Percentiles rank a stretch among this genome's conserved stretches.
Evolutionary conservation across 129 eudicot genomes (phyloP).

Genomic region (Logfia minima): DNA sequence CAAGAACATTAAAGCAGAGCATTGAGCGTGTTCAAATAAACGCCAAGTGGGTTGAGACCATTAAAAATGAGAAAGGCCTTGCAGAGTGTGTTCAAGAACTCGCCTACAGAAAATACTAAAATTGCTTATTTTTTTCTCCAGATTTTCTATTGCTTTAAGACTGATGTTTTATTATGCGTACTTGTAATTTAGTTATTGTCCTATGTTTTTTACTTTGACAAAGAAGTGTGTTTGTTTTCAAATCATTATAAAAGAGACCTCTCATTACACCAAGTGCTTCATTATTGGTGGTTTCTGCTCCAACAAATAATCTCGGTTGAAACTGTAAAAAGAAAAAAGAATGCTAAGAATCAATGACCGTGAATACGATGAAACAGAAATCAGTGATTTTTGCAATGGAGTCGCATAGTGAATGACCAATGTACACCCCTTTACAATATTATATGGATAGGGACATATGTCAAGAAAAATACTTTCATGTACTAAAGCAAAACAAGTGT

Average conservation of each 20-base stretch:
- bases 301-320: not conserved
- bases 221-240: not conserved
- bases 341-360: no score
- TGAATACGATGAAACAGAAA: no score
- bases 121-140: not conserved
- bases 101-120: conserved; percentile 72
- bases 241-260: not conserved
- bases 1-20: conserved; percentile 96
- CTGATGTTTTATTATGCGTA: not conserved
- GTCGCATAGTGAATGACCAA: no score
- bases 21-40: conserved; percentile 75
- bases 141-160: conserved; percentile 10
- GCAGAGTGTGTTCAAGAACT: conserved; percentile 70
- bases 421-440: no score
- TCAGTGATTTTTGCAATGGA: no score
- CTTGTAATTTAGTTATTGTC: not conserved
- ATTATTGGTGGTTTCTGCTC: not conserved
- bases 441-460: no score
- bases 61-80: conserved; percentile 65
- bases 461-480: no score
- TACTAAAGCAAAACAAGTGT: no score
- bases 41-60: conserved; percentile 74
- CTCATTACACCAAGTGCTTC: not conserved
- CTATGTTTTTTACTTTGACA: not conserved
- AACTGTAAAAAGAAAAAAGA: no score